Evolutionary conservation across 345 rosid genomes (phyloP).

Genomic region (Reutealis trisperma): DNA sequence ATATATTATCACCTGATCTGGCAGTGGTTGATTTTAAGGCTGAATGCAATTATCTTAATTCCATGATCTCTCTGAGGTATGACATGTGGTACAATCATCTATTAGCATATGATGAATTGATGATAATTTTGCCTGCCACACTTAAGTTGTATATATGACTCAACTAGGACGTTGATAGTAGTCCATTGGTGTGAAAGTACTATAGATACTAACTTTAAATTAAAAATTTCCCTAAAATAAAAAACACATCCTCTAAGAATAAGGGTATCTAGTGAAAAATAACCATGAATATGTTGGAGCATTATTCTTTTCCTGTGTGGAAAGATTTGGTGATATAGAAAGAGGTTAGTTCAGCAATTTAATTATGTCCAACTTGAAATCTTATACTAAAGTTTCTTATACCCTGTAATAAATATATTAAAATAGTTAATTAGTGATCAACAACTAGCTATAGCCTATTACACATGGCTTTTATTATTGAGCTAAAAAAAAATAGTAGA

Average conservation of each 20-base stretch:
- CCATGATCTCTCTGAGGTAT: background rate
- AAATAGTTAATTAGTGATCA: too few relatives aligned
- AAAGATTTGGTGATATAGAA: background rate
- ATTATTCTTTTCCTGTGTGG: background rate
- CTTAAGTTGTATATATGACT: background rate
- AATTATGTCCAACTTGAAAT: slow-evolving; percentile 20
- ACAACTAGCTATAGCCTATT: too few relatives aligned
- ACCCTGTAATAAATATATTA: background rate
- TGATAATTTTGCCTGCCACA: slow-evolving; percentile 4
- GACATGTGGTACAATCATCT: background rate
- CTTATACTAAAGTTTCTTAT: background rate
- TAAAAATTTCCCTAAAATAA: too few relatives aligned
- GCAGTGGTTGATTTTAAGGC: too few relatives aligned
- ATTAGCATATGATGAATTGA: background rate
- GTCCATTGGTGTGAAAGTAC: background rate
- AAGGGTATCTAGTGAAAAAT: too few relatives aligned
- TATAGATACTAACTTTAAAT: too few relatives aligned
- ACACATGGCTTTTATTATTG: too few relatives aligned
- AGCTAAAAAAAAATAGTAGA: too few relatives aligned
- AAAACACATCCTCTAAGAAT: too few relatives aligned
- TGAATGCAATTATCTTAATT: background rate
- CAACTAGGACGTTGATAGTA: background rate
- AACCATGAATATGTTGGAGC: too few relatives aligned
- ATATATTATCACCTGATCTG: too few relatives aligned
- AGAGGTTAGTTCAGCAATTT: background rate